A percentile compares a stretch with the other conserved stretches of the same genome.
phyloP scores from a whole-genome alignment of 768 basidiomycete genomes.

The Agrocybe praecox region DNA sequence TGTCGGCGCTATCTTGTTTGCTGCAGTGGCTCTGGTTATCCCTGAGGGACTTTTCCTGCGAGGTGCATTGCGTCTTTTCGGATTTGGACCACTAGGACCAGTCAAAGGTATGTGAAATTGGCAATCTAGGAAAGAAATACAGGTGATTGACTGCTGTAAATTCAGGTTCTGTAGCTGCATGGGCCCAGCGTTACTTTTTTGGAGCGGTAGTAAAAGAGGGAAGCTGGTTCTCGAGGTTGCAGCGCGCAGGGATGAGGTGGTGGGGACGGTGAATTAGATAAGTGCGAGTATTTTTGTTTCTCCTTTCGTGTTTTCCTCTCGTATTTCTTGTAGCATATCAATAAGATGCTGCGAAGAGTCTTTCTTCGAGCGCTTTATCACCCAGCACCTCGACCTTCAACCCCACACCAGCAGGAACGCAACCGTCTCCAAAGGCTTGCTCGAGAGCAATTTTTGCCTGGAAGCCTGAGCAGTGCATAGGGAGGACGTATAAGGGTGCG shows the following conservation, averaged over 20 bases:
- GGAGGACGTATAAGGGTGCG: constrained; percentile 69
- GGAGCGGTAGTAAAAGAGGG: constrained; percentile 27
- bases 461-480: constrained; percentile 88
- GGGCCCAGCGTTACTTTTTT: constrained; percentile 36
- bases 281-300: too few relatives aligned
- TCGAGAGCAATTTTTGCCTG: constrained; percentile 73
- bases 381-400: constrained; percentile 62
- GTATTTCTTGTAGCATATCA: background rate
- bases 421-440: constrained; percentile 68
- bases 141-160: background rate
- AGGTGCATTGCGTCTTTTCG: constrained; percentile 32
- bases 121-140: background rate
- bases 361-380: constrained; percentile 41
- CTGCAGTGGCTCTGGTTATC: constrained; percentile 24
- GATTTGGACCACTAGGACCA: constrained; percentile 30
- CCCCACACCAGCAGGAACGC: constrained; percentile 80
- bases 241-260: constrained; percentile 29
- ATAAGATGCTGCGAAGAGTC: constrained; percentile 34
- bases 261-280: background rate
- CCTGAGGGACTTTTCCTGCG: constrained; percentile 33
- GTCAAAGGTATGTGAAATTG: constrained; percentile 25
- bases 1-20: constrained; percentile 22
- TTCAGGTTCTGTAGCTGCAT: constrained; percentile 36
- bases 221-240: constrained; percentile 36
- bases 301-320: too few relatives aligned